Conservation (phyloP, 257 asterid species). For the Przewalskia tangutica region DNA sequence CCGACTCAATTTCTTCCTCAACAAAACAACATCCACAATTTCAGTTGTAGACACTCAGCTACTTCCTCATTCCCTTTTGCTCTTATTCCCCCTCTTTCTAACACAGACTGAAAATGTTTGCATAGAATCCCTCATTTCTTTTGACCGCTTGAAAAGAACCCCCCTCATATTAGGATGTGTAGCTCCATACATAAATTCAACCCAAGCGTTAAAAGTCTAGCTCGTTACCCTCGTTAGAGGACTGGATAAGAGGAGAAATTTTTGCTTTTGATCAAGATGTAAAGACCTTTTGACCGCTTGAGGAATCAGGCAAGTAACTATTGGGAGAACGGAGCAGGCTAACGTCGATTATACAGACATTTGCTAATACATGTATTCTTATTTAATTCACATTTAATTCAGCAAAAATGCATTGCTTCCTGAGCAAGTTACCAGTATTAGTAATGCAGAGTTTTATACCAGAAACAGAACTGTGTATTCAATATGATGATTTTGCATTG, state of each 20-base stretch:
- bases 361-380: neutral
- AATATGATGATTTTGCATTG: neutral
- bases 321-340: neutral
- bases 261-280: neutral
- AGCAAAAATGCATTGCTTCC: neutral
- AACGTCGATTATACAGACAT: neutral
- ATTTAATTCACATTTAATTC: neutral
- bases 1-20: neutral
- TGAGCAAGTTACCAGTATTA: neutral
- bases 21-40: neutral
- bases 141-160: neutral
- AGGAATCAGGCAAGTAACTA: neutral
- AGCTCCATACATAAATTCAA: neutral
- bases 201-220: neutral
- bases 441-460: neutral
- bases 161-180: neutral
- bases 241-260: neutral
- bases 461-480: neutral
- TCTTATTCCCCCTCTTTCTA: neutral
- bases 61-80: neutral
- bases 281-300: neutral
- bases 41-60: neutral
- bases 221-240: neutral
- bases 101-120: neutral
- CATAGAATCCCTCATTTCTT: too few species aligned